Percentiles rank a stretch among this genome's conserved stretches.
Conservation (phyloP, 2,329 filamentous ascomycete species). For the Hypoxylon sp. region DNA sequence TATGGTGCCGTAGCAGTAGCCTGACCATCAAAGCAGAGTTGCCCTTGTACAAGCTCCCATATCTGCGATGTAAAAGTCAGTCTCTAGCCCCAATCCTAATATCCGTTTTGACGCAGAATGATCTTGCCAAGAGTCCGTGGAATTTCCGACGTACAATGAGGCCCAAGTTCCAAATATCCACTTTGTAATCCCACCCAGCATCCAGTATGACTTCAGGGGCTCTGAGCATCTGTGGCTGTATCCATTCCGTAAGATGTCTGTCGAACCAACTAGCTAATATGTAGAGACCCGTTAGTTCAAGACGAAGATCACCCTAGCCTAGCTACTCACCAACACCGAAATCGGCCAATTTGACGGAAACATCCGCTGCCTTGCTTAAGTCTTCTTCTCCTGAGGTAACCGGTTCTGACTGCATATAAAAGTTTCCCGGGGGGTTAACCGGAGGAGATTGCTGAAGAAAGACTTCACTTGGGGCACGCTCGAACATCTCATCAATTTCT, state of each 20-base stretch:
- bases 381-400: background rate
- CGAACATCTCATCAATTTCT: background rate
- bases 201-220: background rate
- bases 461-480: background rate
- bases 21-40: conserved; percentile 1
- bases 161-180: background rate
- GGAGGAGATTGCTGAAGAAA: background rate
- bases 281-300: background rate
- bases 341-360: background rate
- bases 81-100: background rate
- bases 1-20: background rate
- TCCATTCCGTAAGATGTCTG: background rate
- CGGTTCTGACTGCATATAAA: background rate
- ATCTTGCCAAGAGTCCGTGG: background rate
- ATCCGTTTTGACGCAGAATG: background rate
- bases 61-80: background rate
- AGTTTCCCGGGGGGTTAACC: background rate
- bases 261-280: background rate
- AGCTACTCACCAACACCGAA: background rate
- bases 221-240: background rate
- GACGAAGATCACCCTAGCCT: background rate
- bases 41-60: conserved; percentile 1
- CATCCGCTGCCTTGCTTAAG: background rate
- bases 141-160: background rate
- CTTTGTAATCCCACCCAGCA: background rate